Evolutionary conservation across 225 moss, liverwort and hornwort species (phyloP).

Genomic region (Sphagnum tenellum): DNA sequence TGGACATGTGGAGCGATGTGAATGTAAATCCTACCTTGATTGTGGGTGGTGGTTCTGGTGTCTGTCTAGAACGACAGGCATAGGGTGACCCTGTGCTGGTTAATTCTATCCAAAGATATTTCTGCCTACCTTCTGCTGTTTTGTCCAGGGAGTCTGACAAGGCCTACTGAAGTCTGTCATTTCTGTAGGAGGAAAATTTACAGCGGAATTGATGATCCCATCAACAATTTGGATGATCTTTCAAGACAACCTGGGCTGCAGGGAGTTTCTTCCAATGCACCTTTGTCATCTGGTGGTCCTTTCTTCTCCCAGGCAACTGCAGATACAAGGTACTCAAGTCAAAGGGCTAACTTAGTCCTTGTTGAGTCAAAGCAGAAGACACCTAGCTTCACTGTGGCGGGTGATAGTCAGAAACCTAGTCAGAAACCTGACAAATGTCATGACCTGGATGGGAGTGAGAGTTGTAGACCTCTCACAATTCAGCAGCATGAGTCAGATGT

Average conservation of each 20-base stretch:
- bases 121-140: not conserved
- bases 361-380: no score
- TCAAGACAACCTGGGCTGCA: conserved; percentile 17
- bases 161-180: conserved; percentile 12
- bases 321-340: conserved; percentile 16
- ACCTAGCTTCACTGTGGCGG: no score
- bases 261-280: conserved; percentile 12
- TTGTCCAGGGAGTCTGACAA: conserved; percentile 13
- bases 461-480: not conserved
- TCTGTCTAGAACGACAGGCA: no score
- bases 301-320: conserved; percentile 18
- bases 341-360: conserved; percentile 1
- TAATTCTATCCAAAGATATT: no score
- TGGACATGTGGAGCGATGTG: no score
- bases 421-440: conserved; percentile 7
- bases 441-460: conserved; percentile 13
- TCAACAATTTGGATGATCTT: conserved; percentile 17
- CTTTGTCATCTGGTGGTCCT: conserved; percentile 32
- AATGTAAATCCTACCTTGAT: no score
- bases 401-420: no score
- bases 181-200: conserved; percentile 65
- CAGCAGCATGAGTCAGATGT: no score
- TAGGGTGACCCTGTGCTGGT: no score
- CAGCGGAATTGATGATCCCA: conserved; percentile 44
- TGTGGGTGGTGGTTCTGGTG: no score